Evolutionary conservation across 108 stramenopile genomes (phyloP), one percentile per base, ranked within the genome.

Genomic region (Pseudonitzschia delicatissima): DNA sequence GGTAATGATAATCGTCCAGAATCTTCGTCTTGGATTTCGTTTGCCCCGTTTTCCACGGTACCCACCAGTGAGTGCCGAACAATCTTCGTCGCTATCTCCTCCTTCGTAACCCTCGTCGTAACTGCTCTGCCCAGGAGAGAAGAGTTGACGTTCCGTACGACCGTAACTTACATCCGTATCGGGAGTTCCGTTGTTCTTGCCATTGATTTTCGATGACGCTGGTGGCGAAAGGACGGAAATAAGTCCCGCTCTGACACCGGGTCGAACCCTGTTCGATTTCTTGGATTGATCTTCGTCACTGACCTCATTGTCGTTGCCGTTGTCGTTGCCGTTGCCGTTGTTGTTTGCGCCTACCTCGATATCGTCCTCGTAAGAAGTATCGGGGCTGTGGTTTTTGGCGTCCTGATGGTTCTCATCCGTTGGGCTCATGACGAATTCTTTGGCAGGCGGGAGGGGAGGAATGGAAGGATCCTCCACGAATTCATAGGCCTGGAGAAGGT

Each of bases 391-490:
- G 20, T 23, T 17, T 18, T 48, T 48, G 3, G 21, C 47, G 20
- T 48, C 20, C 20, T 48, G 47, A 2, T 17, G 2, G 2, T 21
- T 18, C 17, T 48, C 47, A 7, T 48, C 47, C 20, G 47, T 48
- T 6, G 47, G 47, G 20, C 47, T 48, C 47, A 23, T 18, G 23
- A 48, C 47, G 13, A 48, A 23, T 6, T 9, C 47, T 2, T 21
- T 23, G 21, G 47, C 21, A 6, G 47, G 47, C 2, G 47, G 47
- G 7, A 48, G 47, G 4, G 47, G 47, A 21, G 47, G 47, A 48
- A 48, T 48, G 47, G 47, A 48, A 3, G 47, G 47, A 48, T 48
- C 47, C 21, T 48, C 21, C 47, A 23, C 47, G 47, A 48, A 48
- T 48, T 48, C 47, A 23, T 48, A 48, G 20, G 47, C 47, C 20